Evolutionary conservation across 192 early-diverging fungal species (phyloP).

Genomic region (Rhizophagus sp.): DNA sequence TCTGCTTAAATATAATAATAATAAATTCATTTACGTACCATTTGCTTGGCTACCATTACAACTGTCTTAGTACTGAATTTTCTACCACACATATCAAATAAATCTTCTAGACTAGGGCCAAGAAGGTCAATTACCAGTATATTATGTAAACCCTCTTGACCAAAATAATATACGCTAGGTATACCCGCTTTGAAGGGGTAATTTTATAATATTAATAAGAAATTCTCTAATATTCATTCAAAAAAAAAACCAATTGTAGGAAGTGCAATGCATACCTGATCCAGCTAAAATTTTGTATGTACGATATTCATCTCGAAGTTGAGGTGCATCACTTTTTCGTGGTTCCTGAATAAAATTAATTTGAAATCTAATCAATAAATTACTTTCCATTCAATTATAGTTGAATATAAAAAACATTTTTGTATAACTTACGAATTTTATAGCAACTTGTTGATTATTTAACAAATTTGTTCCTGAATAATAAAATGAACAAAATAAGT

Average conservation of each 20-base stretch:
- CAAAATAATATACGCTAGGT: conserved; percentile 93
- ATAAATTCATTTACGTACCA: conserved; percentile 56
- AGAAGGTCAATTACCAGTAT: conserved; percentile 93
- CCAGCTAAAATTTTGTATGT: conserved; percentile 93
- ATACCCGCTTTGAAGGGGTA: conserved; percentile 65
- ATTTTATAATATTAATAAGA: conserved; percentile 15
- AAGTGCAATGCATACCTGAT: conserved; percentile 38
- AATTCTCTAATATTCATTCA: neutral
- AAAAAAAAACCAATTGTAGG: neutral
- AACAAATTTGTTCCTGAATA: conserved; percentile 76
- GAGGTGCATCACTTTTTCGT: conserved; percentile 95
- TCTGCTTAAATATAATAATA: neutral
- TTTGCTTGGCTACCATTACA: conserved; percentile 92
- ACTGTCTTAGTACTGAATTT: conserved; percentile 93
- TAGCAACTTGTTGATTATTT: conserved; percentile 91
- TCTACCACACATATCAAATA: conserved; percentile 95
- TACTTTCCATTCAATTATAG: conserved; percentile 1
- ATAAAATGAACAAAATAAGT: conserved; percentile 11
- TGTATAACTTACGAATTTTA: conserved; percentile 74
- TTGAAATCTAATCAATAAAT: conserved; percentile 2
- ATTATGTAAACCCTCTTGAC: conserved; percentile 95
- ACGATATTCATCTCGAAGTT: conserved; percentile 93
- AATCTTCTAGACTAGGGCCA: conserved; percentile 91
- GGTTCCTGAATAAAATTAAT: conserved; percentile 56
- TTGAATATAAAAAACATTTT: neutral